These are phyloP conservation scores for Daldinia caldariorum DNA, from an alignment of 495 filamentous ascomycete genomes.

Conservation along the genomic window DNA sequence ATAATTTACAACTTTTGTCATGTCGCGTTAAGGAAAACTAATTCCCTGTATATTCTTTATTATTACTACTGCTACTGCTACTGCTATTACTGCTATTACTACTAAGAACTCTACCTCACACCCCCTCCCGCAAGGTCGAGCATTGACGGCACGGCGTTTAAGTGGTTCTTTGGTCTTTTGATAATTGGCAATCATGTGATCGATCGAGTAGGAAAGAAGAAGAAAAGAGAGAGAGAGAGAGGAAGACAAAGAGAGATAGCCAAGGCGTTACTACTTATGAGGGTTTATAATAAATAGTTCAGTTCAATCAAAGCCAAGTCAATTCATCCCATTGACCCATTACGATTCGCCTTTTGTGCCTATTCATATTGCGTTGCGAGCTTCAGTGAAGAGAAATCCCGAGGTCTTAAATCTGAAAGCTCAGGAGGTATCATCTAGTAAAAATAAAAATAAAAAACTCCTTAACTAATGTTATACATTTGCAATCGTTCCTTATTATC, in stretches of 20 bases:
- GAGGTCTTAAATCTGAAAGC: conserved; percentile 23
- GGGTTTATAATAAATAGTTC: conserved; percentile 12
- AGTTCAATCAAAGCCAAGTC: conserved; percentile 5
- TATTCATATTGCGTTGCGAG: conserved; percentile 8
- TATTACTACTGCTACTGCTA: conserved; percentile 1
- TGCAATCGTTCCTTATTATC: conserved; percentile 18
- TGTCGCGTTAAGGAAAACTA: background rate
- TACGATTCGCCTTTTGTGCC: conserved; percentile 23
- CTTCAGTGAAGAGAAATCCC: conserved; percentile 3
- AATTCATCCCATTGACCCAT: conserved; percentile 13
- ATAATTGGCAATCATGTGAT: conserved; percentile 30
- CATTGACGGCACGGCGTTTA: conserved; percentile 47
- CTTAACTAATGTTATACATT: conserved; percentile 40
- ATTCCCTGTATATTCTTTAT: conserved; percentile 32
- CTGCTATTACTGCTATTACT: background rate
- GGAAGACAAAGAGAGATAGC: conserved; percentile 1
- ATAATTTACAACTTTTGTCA: conserved; percentile 13
- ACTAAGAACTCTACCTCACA: background rate
- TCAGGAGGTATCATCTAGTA: conserved; percentile 48
- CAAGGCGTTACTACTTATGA: conserved; percentile 34
- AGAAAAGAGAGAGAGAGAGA: background rate
- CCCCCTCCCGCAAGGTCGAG: conserved; percentile 26
- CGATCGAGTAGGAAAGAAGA: conserved; percentile 23
- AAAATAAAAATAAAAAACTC: conserved; percentile 11
- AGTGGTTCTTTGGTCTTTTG: conserved; percentile 32